Evolutionary conservation across 176 grass and related monocot species (phyloP), one percentile per base, ranked within the genome.

Genomic region (Oryza rufipogon): DNA sequence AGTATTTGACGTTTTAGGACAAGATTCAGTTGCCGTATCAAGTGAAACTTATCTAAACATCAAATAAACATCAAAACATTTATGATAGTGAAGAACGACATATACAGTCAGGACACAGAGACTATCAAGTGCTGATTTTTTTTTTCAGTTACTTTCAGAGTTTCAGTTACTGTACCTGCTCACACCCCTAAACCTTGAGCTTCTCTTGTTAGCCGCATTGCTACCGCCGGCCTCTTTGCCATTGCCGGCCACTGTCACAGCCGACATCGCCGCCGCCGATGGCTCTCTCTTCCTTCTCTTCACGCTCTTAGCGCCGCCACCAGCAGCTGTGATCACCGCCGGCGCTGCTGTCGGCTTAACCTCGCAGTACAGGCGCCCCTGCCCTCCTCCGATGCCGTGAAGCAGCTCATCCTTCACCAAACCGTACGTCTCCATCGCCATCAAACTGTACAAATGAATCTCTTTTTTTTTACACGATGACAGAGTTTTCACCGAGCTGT

Each of bases 101-200:
- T 51, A 51, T 51, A 51, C 13, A 3, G 48, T 51, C 48, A 14
- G 13, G 44, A 2, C 15, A 51, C 48, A 51, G 48, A 15, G 48
- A 12, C 48, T 15, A 51, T 51, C 48, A 51, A 51, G 3, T 15
- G 48, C 13, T 51, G 13, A 51, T 36, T 36, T 36, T 36, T 34
- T 7, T 5, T 54, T 54, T 10, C 51, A 6, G 0, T 3, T 19
- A 56, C 1, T 56, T 34, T 3, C 4, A 25, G 11, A 41, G 39
- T 41, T 41, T 41, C 39, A 8, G 7, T 49, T 70, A 83, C 13
- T 7, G 48, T 77, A 89, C 92, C 92, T 94, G 92, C 92, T 94
- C 0, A 94, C 92, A 14, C 92, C 92, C 15, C 92, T 88, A 69
- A 94, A 94, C 85, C 84, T 80, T 3, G 92, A 94, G 63, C 92